Evolutionary conservation across 1,284 basidiomycete genomes (phyloP).

Genomic region (Lignosus rhinocerotis): DNA sequence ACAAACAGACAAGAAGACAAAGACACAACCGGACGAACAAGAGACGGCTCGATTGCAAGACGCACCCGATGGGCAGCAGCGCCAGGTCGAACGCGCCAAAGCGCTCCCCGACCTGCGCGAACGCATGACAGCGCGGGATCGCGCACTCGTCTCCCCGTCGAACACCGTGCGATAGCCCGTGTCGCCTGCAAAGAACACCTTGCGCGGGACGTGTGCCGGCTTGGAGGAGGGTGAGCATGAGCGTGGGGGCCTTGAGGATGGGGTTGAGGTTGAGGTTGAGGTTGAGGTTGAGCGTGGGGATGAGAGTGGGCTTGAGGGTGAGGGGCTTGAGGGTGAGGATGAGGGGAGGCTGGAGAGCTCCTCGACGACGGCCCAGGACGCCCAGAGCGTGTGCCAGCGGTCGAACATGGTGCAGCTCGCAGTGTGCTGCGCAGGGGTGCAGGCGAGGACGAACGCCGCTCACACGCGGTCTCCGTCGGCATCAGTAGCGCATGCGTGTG

Average conservation of each 20-base stretch:
- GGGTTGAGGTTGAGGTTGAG: background rate
- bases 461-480: background rate
- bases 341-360: background rate
- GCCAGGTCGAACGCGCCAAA: slow-evolving; percentile 64
- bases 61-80: slow-evolving; percentile 66
- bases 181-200: slow-evolving; percentile 72
- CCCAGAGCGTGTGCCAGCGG: slow-evolving; percentile 57
- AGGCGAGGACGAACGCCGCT: slow-evolving; percentile 32
- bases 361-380: slow-evolving; percentile 54
- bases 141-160: slow-evolving; percentile 50
- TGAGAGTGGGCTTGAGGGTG: background rate
- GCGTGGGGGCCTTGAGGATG: background rate
- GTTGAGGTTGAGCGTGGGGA: background rate
- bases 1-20: slow-evolving; percentile 13
- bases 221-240: background rate
- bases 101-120: slow-evolving; percentile 62
- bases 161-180: slow-evolving; percentile 58
- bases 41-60: slow-evolving; percentile 3
- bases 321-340: background rate
- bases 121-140: slow-evolving; percentile 65
- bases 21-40: slow-evolving; percentile 12
- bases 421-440: slow-evolving; percentile 50
- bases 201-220: slow-evolving; percentile 24
- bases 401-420: slow-evolving; percentile 50
- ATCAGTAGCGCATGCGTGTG: too few relatives aligned